These are phyloP conservation scores for Leucosporidium scottii DNA, from an alignment of 768 basidiomycete genomes.

Conservation along the genomic window DNA sequence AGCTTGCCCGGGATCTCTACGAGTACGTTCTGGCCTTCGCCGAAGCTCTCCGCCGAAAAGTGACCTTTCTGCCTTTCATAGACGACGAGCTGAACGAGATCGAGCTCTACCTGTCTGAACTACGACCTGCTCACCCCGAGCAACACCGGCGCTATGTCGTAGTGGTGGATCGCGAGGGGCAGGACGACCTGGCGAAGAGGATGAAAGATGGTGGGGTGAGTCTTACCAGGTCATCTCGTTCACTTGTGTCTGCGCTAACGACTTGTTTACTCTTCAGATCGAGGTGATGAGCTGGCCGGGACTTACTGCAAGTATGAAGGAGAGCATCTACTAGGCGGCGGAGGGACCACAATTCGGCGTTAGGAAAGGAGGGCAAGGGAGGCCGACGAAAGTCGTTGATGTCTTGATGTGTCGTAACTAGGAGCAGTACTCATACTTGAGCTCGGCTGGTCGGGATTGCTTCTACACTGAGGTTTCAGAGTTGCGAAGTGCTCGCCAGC, in stretches of 20 bases:
- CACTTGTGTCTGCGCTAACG: background rate
- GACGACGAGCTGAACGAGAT: constrained; percentile 11
- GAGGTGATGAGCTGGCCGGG: background rate
- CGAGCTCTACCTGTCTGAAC: background rate
- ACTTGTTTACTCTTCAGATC: background rate
- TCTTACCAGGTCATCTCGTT: background rate
- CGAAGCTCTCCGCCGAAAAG: background rate
- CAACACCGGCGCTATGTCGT: constrained; percentile 15
- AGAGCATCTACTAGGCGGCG: background rate
- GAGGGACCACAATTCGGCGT: no score
- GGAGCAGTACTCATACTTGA: no score
- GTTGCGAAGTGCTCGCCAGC: no score
- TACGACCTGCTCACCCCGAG: background rate
- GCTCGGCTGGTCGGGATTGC: no score
- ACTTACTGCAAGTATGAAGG: background rate
- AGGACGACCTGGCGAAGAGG: background rate
- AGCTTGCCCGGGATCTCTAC: background rate
- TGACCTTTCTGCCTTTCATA: no score
- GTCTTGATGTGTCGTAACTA: no score
- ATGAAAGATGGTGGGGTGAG: constrained; percentile 7
- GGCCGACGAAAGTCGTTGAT: no score
- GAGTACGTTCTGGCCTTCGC: no score
- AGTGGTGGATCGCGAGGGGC: constrained; percentile 2
- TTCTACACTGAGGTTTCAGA: no score
- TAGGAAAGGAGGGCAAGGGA: no score